Evolutionary conservation across 108 stramenopile genomes (phyloP).

Genomic region (Cyclostephanos tholiformis): DNA sequence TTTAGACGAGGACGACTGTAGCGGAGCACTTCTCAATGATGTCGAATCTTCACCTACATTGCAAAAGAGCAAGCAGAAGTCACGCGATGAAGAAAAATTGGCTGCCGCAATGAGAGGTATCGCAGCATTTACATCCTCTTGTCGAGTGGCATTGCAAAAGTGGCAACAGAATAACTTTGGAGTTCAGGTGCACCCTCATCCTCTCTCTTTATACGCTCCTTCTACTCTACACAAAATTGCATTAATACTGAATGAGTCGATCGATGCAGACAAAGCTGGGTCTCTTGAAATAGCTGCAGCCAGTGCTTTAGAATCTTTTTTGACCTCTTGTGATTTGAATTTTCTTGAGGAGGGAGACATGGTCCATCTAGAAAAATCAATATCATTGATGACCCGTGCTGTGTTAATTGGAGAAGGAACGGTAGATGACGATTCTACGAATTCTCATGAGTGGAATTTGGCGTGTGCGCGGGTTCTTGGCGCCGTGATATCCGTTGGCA

Average conservation of each 20-base stretch:
- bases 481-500: constrained; percentile 28
- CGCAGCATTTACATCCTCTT: constrained; percentile 75
- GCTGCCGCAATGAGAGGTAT: constrained; percentile 69
- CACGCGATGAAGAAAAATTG: constrained; percentile 53
- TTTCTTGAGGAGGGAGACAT: constrained; percentile 31
- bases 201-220: constrained; percentile 52
- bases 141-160: constrained; percentile 50
- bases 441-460: constrained; percentile 28
- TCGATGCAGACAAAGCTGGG: constrained; percentile 14
- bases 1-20: constrained; percentile 22
- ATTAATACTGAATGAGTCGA: constrained; percentile 14
- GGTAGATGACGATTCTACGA: background rate
- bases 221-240: constrained; percentile 42
- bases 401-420: constrained; percentile 4
- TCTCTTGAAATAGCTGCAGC: constrained; percentile 47
- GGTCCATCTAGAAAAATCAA: constrained; percentile 7
- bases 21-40: constrained; percentile 3
- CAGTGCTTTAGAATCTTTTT: constrained; percentile 56
- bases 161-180: constrained; percentile 46
- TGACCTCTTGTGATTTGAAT: constrained; percentile 42
- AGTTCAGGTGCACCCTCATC: constrained; percentile 73
- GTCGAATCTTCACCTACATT: background rate
- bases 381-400: constrained; percentile 30
- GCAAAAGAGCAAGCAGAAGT: constrained; percentile 7
- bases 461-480: constrained; percentile 48